Evolutionary conservation across 768 basidiomycete species (phyloP).

Genomic region (Russula compacta): DNA sequence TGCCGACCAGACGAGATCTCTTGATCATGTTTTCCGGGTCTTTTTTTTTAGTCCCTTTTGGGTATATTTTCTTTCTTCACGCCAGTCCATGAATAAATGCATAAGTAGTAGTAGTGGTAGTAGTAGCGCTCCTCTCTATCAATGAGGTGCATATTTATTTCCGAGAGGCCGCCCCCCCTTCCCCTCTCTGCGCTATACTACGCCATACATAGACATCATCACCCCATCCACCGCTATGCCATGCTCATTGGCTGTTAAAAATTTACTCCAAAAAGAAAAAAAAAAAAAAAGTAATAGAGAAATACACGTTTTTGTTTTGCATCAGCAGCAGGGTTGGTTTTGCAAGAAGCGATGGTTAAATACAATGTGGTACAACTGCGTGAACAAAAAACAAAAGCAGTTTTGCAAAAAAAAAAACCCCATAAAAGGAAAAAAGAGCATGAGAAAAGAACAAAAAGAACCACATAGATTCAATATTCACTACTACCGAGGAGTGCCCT

Average conservation of each 20-base stretch:
- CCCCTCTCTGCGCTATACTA: background rate
- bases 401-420: background rate
- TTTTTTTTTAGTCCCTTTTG: too few species aligned
- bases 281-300: background rate
- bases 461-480: background rate
- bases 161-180: too few species aligned
- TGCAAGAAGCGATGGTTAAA: background rate
- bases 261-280: background rate
- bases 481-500: slow-evolving; percentile 9
- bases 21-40: too few species aligned
- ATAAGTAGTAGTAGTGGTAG: too few species aligned
- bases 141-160: too few species aligned
- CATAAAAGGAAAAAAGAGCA: background rate
- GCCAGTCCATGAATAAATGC: too few species aligned
- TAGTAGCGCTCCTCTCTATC: too few species aligned
- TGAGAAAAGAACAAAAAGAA: background rate
- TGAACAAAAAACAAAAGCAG: background rate
- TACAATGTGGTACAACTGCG: background rate
- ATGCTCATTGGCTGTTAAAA: background rate
- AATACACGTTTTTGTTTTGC: background rate
- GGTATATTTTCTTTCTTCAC: too few species aligned
- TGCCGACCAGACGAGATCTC: too few species aligned
- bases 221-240: background rate
- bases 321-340: background rate
- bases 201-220: background rate